Base-by-base conservation (phyloP, 2,329 filamentous ascomycete species). In the Diplodia scrobiculata region DNA sequence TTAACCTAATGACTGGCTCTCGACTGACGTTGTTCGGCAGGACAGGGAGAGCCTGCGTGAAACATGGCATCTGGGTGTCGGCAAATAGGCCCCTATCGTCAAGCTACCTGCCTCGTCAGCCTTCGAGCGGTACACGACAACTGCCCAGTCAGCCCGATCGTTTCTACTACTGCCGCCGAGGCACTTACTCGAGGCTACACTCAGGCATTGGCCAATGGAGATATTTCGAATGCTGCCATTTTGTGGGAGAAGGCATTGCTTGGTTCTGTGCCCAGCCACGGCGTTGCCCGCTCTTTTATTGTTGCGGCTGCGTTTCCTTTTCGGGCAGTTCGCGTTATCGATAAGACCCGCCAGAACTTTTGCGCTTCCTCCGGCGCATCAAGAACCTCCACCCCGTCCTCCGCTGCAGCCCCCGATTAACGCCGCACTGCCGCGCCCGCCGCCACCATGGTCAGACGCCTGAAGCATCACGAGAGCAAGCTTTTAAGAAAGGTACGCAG, bases 401-500 rank as follows among this genome's bases (percentile, higher is more conserved):
- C 34, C 38, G 38, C 38, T 19, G 2, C 38, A n/a, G 11, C 38
- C 38, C 38, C 38, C 34, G 7, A 45, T 45, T 7, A 17, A 7
- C 38, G n/a, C 38, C 38, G 38, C n/a, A 7, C 38, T 9, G 38
- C 17, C n/a, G 38, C 38, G 38, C 38, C 38, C 38, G 19, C 54
- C n/a, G 36, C 27, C 47, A 53, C 58, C 34, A 98, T 98, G 38
- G 34, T 36, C 9, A 36, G 34, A 36, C 34, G 34, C 83, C 87
- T 99, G 76, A 98, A 97, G 81, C 87, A 96, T 80, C 94, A 97
- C 81, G 95, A 99, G 87, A 36, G 34, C 34, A 36, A 36, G 34
- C 34, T 36, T 36, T 36, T 36, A 11, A 36, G 34, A 36, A 36
- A 36, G 34, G 34, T 36, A 36, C 7, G 34, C 34, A 36, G 34